Evolutionary conservation across 192 early-diverging fungal genomes (phyloP).

Genomic region (Entomortierella parvispora): DNA sequence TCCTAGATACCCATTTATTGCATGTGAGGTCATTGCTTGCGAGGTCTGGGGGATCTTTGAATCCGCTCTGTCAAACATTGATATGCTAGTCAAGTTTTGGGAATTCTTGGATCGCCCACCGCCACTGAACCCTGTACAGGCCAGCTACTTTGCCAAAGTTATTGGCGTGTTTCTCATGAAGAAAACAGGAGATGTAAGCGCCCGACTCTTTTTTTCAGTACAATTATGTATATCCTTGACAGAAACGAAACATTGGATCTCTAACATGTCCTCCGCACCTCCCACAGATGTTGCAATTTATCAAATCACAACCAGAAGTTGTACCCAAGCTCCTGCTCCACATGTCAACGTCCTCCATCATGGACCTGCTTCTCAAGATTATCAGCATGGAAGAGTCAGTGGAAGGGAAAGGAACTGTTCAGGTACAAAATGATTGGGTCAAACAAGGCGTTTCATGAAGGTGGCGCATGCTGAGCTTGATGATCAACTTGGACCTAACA

Average conservation of each 20-base stretch:
- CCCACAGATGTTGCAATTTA: conserved; percentile 83
- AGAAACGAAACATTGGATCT: background rate
- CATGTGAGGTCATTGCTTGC: conserved; percentile 81
- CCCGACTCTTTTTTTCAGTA: background rate
- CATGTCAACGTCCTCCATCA: conserved; percentile 87
- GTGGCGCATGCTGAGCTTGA: no score
- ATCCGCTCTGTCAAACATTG: conserved; percentile 72
- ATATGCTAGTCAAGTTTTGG: conserved; percentile 89
- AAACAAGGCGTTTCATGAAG: no score
- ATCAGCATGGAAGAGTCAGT: conserved; percentile 92
- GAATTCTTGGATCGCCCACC: conserved; percentile 79
- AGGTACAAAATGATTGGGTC: no score
- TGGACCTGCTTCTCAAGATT: conserved; percentile 92
- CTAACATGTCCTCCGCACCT: background rate
- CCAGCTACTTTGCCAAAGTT: conserved; percentile 92
- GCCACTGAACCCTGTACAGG: conserved; percentile 82
- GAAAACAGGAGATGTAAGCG: conserved; percentile 82
- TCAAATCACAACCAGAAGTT: conserved; percentile 80
- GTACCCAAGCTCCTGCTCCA: conserved; percentile 84
- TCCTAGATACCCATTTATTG: conserved; percentile 83
- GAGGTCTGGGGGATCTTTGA: conserved; percentile 85
- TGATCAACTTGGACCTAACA: no score
- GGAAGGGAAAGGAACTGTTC: conserved; percentile 85
- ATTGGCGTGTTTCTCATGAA: conserved; percentile 88
- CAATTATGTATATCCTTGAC: no score